Conservation (phyloP, 192 early-diverging fungal species). For the Umbelopsis vinacea region DNA sequence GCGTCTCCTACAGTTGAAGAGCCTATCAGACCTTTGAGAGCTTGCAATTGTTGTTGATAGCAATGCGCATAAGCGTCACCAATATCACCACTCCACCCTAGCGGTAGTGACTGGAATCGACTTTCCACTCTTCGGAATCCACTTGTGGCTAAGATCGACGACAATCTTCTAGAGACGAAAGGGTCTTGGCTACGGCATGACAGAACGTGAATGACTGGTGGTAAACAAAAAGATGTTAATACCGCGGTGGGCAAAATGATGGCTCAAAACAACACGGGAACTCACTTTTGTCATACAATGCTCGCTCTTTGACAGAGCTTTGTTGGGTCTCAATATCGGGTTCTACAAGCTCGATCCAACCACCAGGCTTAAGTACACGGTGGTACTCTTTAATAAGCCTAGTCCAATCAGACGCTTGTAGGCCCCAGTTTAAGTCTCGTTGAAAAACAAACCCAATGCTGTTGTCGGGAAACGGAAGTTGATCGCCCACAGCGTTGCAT, state of each 20-base stretch:
- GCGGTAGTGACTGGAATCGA: slow-evolving; percentile 29
- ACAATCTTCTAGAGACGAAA: slow-evolving; percentile 31
- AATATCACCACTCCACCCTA: slow-evolving; percentile 36
- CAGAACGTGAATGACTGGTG: slow-evolving; percentile 32
- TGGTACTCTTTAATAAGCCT: slow-evolving; percentile 41
- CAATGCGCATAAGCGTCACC: slow-evolving; percentile 10
- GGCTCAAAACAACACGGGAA: neutral
- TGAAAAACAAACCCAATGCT: slow-evolving; percentile 43
- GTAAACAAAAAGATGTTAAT: slow-evolving; percentile 6
- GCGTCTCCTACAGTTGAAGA: neutral
- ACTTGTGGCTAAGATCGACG: slow-evolving; percentile 35
- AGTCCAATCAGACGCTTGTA: slow-evolving; percentile 33
- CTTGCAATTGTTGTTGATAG: slow-evolving; percentile 12
- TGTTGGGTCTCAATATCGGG: slow-evolving; percentile 37
- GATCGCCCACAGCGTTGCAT: slow-evolving; percentile 30
- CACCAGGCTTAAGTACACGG: slow-evolving; percentile 59
- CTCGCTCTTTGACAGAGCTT: slow-evolving; percentile 28
- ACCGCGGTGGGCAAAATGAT: neutral
- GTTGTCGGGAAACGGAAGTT: slow-evolving; percentile 39
- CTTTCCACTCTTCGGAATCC: slow-evolving; percentile 35
- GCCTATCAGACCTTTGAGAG: neutral
- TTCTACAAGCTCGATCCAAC: slow-evolving; percentile 54
- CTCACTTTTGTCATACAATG: slow-evolving; percentile 39
- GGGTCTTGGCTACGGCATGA: slow-evolving; percentile 38
- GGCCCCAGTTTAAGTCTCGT: slow-evolving; percentile 36